Base-by-base conservation (phyloP, 2,329 filamentous ascomycete genomes). In the Zasmidium cellare region DNA sequence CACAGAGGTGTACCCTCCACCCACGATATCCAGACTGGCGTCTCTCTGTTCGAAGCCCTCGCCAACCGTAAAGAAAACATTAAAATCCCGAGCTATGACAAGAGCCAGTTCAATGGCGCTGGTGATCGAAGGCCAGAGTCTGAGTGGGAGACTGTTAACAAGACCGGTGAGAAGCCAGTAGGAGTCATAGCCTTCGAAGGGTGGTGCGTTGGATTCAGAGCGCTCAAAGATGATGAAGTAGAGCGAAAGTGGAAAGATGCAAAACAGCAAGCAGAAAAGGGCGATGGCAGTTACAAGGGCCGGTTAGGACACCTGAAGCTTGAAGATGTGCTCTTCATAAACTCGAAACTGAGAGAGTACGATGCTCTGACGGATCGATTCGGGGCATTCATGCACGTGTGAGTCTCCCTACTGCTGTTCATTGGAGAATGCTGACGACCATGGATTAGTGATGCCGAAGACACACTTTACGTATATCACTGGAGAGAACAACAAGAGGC, bases 161-260 rank as follows among this genome's bases (percentile, higher is more conserved):
- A 72, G 2, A 77, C 74, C n/a, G 75, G 83, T 22, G 74, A 83
- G 22, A 49, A 53, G 54, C 54, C 59, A 19, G 75, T 84, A 1
- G 80, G 82, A 52, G 84, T 93, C 6, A 82, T 96, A 20, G 84
- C 96, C 52, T 87, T 96, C 62, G 92, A 97, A 74, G 92, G 92
- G 18, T 96, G 92, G 92, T 94, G 89, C 72, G 86, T 96, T 12
- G 92, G 91, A 2, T 96, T 96, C 76, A 85, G 87, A 5, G 74
- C 88, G 0, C 74, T 92, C 12, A 67, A 76, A n/a, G 79, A 82
- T 3, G 72, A 84, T 3, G 79, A 80, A 24, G 72, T 85, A 2
- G 80, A 80, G 65, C 77, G 79, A 69, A 82, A 80, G 60, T 84
- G 84, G 72, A 75, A 77, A 53, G 75, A 75, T 25, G 82, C 82